Evolutionary conservation across 179 eudicot species (phyloP), one percentile per base, ranked within the genome.

Genomic region (Amaranthus tricolor): DNA sequence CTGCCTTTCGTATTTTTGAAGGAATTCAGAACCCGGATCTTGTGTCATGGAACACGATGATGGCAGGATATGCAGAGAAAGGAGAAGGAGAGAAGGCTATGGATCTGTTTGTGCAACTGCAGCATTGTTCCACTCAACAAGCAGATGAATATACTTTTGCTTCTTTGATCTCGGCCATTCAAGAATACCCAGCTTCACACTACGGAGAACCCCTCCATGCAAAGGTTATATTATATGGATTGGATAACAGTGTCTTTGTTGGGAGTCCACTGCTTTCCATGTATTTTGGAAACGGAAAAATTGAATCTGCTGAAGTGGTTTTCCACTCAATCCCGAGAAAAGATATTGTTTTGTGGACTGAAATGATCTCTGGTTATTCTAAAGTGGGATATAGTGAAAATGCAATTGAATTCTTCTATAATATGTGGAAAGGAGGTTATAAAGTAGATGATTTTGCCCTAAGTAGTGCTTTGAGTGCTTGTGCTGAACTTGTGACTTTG

Each of bases 91-190:
- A 79, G 57, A 83, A 79, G 76, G 96, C 94, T 31, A 80, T 92
- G 86, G 61, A 50, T 55, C 73, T 92, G 71, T 85, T 89, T 78
- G 79, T 85, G 49, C 84, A 77, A n/a, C 71, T 92, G 60, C 78
- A 73, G 45, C 77, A 57, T 66, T 48, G 51, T 74, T 77, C 85
- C 70, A 68, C 15, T 76, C 78, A 44, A 52, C 85, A 74, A 79
- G 91, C 97, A 4, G 98, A 94, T 74, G 96, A 92, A 73, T 94
- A 90, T 80, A 86, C 98, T 12, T 94, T 85, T 73, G 91, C 91
- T 47, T 92, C 97, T 31, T 74, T 88, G 61, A 78, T 92, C 31
- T 84, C 89, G 74, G 90, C 90, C 47, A 75, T 79, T 74, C 79
- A 80, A 69, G 80, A 79, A 47, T 83, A 76, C 31, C 89, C 86